Conservation (phyloP, 768 basidiomycete species). For the Tricholoma saponaceum region DNA sequence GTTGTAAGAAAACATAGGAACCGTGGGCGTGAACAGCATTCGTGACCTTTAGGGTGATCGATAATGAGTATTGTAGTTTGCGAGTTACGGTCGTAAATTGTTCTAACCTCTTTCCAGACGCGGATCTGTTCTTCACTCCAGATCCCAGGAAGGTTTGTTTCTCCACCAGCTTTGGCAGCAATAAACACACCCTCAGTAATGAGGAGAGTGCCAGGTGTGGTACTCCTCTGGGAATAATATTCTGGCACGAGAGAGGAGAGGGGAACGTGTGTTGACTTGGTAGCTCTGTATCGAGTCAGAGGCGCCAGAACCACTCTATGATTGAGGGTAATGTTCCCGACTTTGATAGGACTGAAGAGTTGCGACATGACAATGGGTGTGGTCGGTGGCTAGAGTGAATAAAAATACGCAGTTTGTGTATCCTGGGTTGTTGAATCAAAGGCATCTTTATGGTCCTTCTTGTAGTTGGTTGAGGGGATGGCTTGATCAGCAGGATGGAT, state of each 20-base stretch:
- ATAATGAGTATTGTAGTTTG: neutral
- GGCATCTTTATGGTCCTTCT: no score
- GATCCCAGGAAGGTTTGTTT: conserved; percentile 53
- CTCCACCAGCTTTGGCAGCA: conserved; percentile 45
- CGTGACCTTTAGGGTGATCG: conserved; percentile 38
- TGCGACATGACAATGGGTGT: neutral
- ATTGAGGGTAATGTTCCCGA: neutral
- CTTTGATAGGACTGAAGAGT: neutral
- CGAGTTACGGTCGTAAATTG: neutral
- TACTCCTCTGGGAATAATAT: conserved; percentile 34
- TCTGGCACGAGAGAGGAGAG: conserved; percentile 24
- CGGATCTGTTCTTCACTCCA: conserved; percentile 57
- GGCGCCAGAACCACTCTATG: neutral
- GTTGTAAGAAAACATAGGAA: conserved; percentile 48
- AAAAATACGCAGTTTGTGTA: no score
- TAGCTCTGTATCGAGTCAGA: conserved; percentile 1
- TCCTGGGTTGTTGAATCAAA: no score
- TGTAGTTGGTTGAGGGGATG: no score
- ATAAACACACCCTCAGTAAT: conserved; percentile 47
- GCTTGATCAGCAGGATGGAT: no score
- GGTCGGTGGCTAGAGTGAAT: no score
- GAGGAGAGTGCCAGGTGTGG: conserved; percentile 35
- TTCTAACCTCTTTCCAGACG: conserved; percentile 50
- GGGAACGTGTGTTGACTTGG: conserved; percentile 20
- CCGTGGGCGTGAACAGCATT: conserved; percentile 50